Base-by-base conservation (phyloP, 192 early-diverging fungal species). In the Gigaspora rosea region DNA sequence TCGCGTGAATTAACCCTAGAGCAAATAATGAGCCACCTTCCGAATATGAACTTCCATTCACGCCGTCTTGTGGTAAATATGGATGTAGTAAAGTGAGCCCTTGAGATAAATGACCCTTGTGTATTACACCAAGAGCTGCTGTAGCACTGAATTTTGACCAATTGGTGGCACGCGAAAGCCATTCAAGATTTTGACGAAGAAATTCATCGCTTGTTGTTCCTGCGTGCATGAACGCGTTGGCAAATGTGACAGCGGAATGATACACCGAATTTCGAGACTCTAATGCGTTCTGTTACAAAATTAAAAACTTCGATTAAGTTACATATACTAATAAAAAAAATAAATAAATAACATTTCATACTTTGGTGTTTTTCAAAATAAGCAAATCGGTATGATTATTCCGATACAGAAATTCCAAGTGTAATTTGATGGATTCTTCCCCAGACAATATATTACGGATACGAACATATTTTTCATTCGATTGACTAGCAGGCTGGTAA, bases 61-160 rank as follows among this genome's bases (percentile, higher is more conserved):
- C 94, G 22, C 93, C 94, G 64, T 97, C 95, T 82, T 93, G 90
- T 8, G 98, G 98, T 46, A 99, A 90, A 79, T 99, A 99, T 59
- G 96, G 98, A 49, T 89, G 89, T 64, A 99, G 83, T 50, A 99
- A 82, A 13, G 85, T 85, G 81, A 93, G 90, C 1, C 93, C 92
- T 61, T 95, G 92, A 27, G 90, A 88, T 57, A 97, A 83, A 76
- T 99, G 97, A n/a, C 97, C 97, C 85, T 93, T 94, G 85, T 99
- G 98, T 78, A 99, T 98, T 12, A 98, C 96, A 71, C 98, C 98
- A 56, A 99, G 82, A 15, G 96, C 94, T 13, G 98, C 98, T 3
- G 97, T 98, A 2, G 97, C 98, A 69, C 95, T 94, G 83, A 99
- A 99, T 85, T 99, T 99, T 33, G 96, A 92, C 98, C 98, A 99